A percentile compares a stretch with the other conserved stretches of the same genome.
These are phyloP conservation scores for Mycena amicta DNA, from an alignment of 768 basidiomycete genomes.

Conservation along the genomic window DNA sequence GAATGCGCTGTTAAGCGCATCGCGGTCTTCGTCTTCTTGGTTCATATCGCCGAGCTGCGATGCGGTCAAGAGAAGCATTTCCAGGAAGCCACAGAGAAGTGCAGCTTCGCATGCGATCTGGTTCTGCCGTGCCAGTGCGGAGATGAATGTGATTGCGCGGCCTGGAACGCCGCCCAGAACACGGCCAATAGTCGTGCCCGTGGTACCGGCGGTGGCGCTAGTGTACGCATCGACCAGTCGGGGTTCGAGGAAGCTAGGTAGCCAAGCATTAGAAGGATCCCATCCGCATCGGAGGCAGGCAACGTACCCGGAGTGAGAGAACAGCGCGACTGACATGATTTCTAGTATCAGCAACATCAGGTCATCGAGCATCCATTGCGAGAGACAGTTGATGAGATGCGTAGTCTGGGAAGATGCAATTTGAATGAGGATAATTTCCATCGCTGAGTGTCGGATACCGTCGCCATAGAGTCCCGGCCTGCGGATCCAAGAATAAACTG, in stretches of 20 bases:
- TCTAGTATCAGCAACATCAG: constrained; percentile 9
- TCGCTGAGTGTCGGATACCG: constrained; percentile 17
- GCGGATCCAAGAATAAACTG: neutral
- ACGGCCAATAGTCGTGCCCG: neutral
- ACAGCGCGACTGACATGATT: constrained; percentile 5
- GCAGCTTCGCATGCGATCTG: constrained; percentile 11
- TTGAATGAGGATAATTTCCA: constrained; percentile 25
- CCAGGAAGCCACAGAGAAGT: constrained; percentile 9
- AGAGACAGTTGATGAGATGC: constrained; percentile 11
- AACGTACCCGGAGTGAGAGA: constrained; percentile 10
- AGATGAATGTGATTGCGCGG: constrained; percentile 7
- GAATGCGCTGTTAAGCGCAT: neutral
- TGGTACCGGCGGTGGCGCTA: neutral
- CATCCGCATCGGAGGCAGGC: neutral
- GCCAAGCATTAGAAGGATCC: neutral
- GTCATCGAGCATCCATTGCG: constrained; percentile 12
- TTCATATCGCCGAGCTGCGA: neutral
- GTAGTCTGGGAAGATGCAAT: constrained; percentile 17
- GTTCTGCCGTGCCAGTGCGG: constrained; percentile 3
- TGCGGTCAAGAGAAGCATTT: constrained; percentile 11
- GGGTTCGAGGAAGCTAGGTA: constrained; percentile 5
- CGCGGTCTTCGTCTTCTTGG: neutral
- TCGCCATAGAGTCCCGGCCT: constrained; percentile 24
- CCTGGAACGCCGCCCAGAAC: neutral
- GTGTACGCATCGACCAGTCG: constrained; percentile 1